Evolutionary conservation across 2,329 filamentous ascomycete species (phyloP), one percentile per base, ranked within the genome.

Genomic region (Penicillium oxalicum): DNA sequence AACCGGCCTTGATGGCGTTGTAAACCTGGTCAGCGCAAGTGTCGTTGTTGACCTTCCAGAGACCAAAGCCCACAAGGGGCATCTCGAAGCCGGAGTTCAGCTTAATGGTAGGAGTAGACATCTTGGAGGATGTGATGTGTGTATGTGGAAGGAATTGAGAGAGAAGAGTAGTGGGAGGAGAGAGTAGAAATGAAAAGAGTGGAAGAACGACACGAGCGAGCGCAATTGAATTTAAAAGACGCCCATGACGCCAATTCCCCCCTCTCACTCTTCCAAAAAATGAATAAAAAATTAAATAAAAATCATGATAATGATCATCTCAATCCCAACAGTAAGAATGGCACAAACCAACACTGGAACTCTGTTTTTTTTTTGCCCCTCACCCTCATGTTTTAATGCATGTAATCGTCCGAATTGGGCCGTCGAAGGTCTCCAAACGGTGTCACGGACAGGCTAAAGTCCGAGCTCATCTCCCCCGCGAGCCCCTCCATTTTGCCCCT

Each of bases 31-130:
- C 86, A 61, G 87, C 82, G 64, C 80, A 83, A 47, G 81, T 83
- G 46, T 81, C 79, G 58, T 86, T 86, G 68, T 82, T 81, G 56
- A 93, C 86, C 75, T 93, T 93, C 88, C 88, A 93, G 58, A 91
- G 79, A 51, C 72, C 71, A 46, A 72, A 73, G 40, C 71, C 71
- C 50, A 73, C 70, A 40, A 70, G 54, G 53, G 71, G 71, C 71
- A 73, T 72, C 40, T 64, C 60, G 40, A 51, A 59, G 48, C 61
- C 61, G 46, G 53, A 62, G 50, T 49, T 63, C 29, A 64, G 53
- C 50, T 60, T 63, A 47, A 63, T 48, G 39, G 55, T 59, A 48
- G 61, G 59, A 44, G 51, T 43, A 60, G 54, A 43, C 61, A 62
- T 63, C 37, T 43, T 54, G 40, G 25, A 12, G 8, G 40, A 32